Evolutionary conservation across 768 basidiomycete species (phyloP), one percentile per base, ranked within the genome.

Genomic region (Panellus pusillus): DNA sequence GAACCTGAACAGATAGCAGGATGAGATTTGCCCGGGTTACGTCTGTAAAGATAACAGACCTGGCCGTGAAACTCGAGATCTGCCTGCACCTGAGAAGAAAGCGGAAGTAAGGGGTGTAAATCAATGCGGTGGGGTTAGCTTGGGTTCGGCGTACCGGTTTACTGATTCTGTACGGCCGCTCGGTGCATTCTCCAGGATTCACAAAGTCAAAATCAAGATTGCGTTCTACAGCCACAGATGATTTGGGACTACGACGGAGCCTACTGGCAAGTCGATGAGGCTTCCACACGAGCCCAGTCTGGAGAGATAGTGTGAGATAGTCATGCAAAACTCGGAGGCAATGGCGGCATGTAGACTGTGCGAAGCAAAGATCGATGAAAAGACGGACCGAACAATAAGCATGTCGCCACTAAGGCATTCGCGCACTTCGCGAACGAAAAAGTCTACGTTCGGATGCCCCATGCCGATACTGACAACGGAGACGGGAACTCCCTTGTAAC

Each of bases 261-360:
- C 89, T n/a, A 91, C 84, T 15, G 83, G 81, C 18, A 87, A 73
- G 61, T 86, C 80, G 32, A 79, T 73, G 52, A 91, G 75, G 31
- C 80, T 81, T 27, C 89, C 90, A 62, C 90, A 93, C 6, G 90
- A 91, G 39, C 91, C 90, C n/a, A 91, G 74, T 57, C 89, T 91
- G 64, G 43, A 57, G 31, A 41, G 19, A 29, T 35, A 39, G 41
- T 44, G 52, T 47, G 31, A 35, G 53, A 28, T 50, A 54, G 54
- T 44, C 39, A 51, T 24, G 32, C 32, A 15, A 42, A 17, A 31
- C 28, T 46, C 54, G n/a, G 35, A 40, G 36, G 56, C 42, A 40
- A 44, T 20, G 39, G 44, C 40, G 43, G 40, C 18, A n/a, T 18
- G 20, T 50, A 43, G 45, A 17, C 27, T 14, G 19, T 9, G 40